Evolutionary conservation across 371 early-diverging fungal genomes (phyloP).

Genomic region (Haplosporangium sp.): DNA sequence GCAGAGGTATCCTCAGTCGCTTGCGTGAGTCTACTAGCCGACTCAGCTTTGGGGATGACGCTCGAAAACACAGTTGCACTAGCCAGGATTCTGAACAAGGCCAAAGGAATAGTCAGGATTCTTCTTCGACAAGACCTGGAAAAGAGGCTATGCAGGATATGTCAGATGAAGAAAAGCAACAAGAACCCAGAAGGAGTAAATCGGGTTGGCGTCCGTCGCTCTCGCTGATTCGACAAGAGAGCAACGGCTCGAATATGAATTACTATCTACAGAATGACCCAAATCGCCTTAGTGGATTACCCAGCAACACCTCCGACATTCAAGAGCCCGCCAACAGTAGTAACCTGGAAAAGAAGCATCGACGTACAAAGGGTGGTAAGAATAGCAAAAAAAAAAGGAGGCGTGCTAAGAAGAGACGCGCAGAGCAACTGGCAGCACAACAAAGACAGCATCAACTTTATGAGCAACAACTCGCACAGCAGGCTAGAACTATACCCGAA

Average conservation of each 20-base stretch:
- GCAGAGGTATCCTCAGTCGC: conserved; percentile 32
- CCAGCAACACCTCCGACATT: not conserved
- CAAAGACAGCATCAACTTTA: conserved; percentile 28
- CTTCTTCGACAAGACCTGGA: conserved; percentile 15
- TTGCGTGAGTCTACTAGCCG: conserved; percentile 31
- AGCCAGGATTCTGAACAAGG: conserved; percentile 22
- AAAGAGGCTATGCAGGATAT: conserved; percentile 35
- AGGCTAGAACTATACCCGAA: conserved; percentile 19
- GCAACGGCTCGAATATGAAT: conserved; percentile 19
- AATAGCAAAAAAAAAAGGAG: conserved; percentile 26
- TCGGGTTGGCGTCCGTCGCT: conserved; percentile 51
- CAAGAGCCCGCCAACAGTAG: not conserved
- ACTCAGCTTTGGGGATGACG: conserved; percentile 34
- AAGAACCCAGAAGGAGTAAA: conserved; percentile 33
- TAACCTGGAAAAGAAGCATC: conserved; percentile 3
- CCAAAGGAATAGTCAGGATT: conserved; percentile 29
- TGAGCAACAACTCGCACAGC: conserved; percentile 23
- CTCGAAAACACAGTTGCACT: conserved; percentile 7
- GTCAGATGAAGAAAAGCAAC: conserved; percentile 36
- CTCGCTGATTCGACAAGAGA: conserved; percentile 50
- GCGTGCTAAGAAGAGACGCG: conserved; percentile 24
- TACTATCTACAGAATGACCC: conserved; percentile 41
- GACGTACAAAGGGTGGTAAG: conserved; percentile 21
- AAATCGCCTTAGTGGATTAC: conserved; percentile 18
- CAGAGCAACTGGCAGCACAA: conserved; percentile 20